Evolutionary conservation across 1,139 yeast species (phyloP), one percentile per base, ranked within the genome.

Genomic region (Sugiyamaella sp.): DNA sequence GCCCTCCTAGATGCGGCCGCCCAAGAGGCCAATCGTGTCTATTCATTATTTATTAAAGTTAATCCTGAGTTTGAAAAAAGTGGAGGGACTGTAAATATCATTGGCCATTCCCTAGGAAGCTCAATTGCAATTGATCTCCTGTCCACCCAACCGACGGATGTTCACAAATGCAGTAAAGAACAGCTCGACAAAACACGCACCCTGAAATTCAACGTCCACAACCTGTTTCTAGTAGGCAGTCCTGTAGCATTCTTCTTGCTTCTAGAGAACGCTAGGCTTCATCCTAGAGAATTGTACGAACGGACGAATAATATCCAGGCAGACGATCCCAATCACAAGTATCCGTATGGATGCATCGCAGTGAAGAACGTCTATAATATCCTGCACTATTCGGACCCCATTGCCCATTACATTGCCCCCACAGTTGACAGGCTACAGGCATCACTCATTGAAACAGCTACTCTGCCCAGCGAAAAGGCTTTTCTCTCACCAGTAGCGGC

Each of bases 21-120:
- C 1, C 66, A 67, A 2, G 93, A 89, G 63, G 79, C 93, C 22
- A 93, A 93, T 68, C 66, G 83, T 1, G 81, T 88, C 0, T 89
- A 85, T 67, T 68, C 74, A 5, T 71, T 80, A 38, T 90, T 84
- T 69, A 70, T 73, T 55, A 74, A 80, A 54, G 74, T 81, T 55
- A 86, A 91, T 63, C 96, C 97, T 0, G 72, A 78, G 16, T 90
- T 89, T 69, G 63, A 63, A 1, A 43, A 56, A 8, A 51, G 55
- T 1, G 76, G 80, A 4, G 97, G 97, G 0, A 80, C 84, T 57
- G 84, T 90, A 0, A 90, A 91, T 63, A 69, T 93, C 1, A 74
- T 93, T 63, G 98, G 97, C 1, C 99, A 93, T 69, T 90, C 97
- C 0, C 72, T 93, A 24, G 99, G 99, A 0, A 86, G 96, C 16